phyloP scores from a whole-genome alignment of 108 stramenopile species.

The Schizochytrium sp. region DNA sequence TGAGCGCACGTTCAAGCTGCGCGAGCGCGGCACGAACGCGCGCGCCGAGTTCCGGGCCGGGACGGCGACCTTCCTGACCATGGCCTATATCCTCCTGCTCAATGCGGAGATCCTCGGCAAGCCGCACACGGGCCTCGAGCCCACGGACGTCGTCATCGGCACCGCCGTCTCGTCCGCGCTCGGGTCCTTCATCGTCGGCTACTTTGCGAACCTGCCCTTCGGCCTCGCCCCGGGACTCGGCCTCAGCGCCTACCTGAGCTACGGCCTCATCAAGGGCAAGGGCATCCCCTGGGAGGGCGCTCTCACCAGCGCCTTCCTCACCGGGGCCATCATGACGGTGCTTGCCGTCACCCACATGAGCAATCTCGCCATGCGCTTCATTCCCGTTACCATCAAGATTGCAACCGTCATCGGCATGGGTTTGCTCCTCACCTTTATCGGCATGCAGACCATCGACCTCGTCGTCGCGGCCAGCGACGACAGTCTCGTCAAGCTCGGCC shows the following conservation, averaged over 20 bases:
- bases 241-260: slow-evolving; percentile 47
- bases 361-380: slow-evolving; percentile 19
- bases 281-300: background rate
- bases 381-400: slow-evolving; percentile 34
- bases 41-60: slow-evolving; percentile 50
- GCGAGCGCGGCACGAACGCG: slow-evolving; percentile 34
- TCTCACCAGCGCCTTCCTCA: background rate
- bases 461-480: slow-evolving; percentile 41
- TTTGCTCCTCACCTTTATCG: slow-evolving; percentile 50
- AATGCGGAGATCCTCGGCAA: slow-evolving; percentile 52
- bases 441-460: slow-evolving; percentile 43
- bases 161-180: slow-evolving; percentile 45
- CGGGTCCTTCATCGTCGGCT: slow-evolving; percentile 41
- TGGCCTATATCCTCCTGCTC: slow-evolving; percentile 51
- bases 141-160: slow-evolving; percentile 42
- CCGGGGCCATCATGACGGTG: background rate
- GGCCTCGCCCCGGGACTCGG: slow-evolving; percentile 57
- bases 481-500: slow-evolving; percentile 47
- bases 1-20: slow-evolving; percentile 33
- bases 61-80: slow-evolving; percentile 50
- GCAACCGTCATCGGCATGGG: slow-evolving; percentile 62
- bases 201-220: slow-evolving; percentile 54
- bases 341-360: slow-evolving; percentile 6
- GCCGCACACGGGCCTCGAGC: slow-evolving; percentile 35
- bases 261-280: slow-evolving; percentile 43